phyloP scores from a whole-genome alignment of 257 asterid genomes.

The Verbascum thapsus region DNA sequence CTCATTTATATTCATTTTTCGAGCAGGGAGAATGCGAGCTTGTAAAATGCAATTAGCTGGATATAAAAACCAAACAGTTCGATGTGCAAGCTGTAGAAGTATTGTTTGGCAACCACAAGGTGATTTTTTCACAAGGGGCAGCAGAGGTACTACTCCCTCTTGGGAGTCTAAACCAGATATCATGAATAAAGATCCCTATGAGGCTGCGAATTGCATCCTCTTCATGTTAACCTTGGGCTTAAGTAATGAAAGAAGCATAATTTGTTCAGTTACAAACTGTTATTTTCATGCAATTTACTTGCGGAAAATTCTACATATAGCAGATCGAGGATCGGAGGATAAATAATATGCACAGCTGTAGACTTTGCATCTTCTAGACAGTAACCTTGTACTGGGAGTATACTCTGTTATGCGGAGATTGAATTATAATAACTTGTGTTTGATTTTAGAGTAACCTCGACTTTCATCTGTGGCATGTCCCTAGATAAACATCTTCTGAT shows the following conservation, averaged over 20 bases:
- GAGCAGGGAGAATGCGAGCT: slow-evolving; percentile 92
- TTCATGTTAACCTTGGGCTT: slow-evolving; percentile 29
- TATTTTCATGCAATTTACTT: slow-evolving; percentile 22
- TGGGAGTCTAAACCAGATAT: slow-evolving; percentile 76
- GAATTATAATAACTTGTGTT: background rate
- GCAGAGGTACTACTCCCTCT: slow-evolving; percentile 55
- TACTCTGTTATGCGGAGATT: too few relatives aligned
- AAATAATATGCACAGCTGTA: background rate
- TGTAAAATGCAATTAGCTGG: slow-evolving; percentile 86
- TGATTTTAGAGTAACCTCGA: background rate
- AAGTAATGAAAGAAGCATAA: slow-evolving; percentile 25
- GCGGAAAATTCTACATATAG: background rate
- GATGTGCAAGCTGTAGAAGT: slow-evolving; percentile 86
- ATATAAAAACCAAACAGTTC: slow-evolving; percentile 76
- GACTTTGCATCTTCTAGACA: background rate
- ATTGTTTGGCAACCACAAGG: slow-evolving; percentile 90
- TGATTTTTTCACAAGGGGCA: slow-evolving; percentile 68
- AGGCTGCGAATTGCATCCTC: slow-evolving; percentile 25
- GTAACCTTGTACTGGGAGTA: background rate
- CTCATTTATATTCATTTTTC: slow-evolving; percentile 15
- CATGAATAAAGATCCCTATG: slow-evolving; percentile 42
- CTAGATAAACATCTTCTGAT: background rate
- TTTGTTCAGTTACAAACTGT: slow-evolving; percentile 29
- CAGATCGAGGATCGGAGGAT: slow-evolving; percentile 14
- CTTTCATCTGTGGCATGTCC: background rate